Base-by-base conservation (phyloP, 2,329 filamentous ascomycete species). In the Botrytis paeoniae region DNA sequence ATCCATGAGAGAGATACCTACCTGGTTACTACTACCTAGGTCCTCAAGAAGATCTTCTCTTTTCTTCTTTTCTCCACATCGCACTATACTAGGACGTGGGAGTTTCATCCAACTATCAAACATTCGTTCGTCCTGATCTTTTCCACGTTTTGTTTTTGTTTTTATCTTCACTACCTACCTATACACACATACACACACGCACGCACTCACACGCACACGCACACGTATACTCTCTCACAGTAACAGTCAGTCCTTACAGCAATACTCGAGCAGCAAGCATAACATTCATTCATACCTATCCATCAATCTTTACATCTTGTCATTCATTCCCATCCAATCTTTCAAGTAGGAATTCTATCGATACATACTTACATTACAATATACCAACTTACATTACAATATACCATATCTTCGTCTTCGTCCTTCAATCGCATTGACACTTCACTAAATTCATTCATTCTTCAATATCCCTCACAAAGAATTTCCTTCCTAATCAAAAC, bases 391-490 rank as follows among this genome's bases (percentile, higher is more conserved):
- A 25, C 45, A 45, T 25, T 25, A 25, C 45, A 51, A 14, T 14
- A 45, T 35, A 32, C 61, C n/a, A 63, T 14, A 62, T 29, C 18
- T 20, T 54, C 32, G 14, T 54, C 18, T 29, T n/a, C 25, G 48
- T n/a, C n/a, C 32, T 66, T 37, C n/a, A n/a, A 18, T 62, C 69
- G 54, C 69, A 48, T 70, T 62, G 54, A 70, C 32, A 62, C 37
- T 62, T 32, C 3, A 51, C 68, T 51, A 29, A 48, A 25, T 37
- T 51, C 32, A 25, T 37, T 51, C 32, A 29, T n/a, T 18, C 22
- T 32, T 39, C 54, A 37, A 62, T 62, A 41, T 35, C 25, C 16
- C 41, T 39, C n/a, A 9, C 29, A 35, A 35, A 48, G 20, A 48
- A 62, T 48, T 57, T 7, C 6, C 22, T 32, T 54, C 35, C 22